Evolutionary conservation across 257 asterid species (phyloP), one percentile per base, ranked within the genome.

Genomic region (Solanum pennellii): DNA sequence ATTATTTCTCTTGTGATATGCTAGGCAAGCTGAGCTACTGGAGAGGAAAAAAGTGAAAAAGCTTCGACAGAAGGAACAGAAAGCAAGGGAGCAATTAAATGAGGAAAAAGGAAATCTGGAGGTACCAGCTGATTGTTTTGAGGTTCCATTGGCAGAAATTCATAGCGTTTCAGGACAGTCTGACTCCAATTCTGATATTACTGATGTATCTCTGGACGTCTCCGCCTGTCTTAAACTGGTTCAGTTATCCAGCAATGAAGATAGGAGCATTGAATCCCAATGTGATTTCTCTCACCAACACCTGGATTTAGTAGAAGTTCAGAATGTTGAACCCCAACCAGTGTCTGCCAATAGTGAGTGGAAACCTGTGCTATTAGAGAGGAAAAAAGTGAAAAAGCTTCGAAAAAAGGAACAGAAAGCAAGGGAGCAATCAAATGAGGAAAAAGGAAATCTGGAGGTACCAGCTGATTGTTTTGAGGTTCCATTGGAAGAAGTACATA

Each of bases 41-140:
- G 95, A 95, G 91, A 94, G 92, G 94, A 97, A 92, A 89, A 96
- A 86, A 82, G 96, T 88, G 92, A 96, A 93, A 91, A 95, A 92
- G 93, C 95, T 92, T 89, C 95, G 97, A 66, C 98, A 94, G 85
- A 95, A 93, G 93, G 98, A 93, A 88, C 99, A 93, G 87, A 94
- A 92, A 88, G 91, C 86, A 85, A 95, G 83, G 91, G 98, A 90
- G 79, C 95, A 91, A 89, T 86, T 76, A 62, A 73, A 75, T 76
- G 93, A 75, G 84, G 88, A 42, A 84, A 90, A 87, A 27, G 84
- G 85, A 33, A 93, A 68, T 87, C 65, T 90, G 84, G 86, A 84
- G 89, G 87, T 88, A 68, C 29, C 60, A 71, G 82, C 89, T 89
- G 94, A 86, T 91, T 87, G 89, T 44, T 86, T 83, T 77, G 95